Conservation (phyloP, 2,329 filamentous ascomycete genomes). For the Cercospora zeae-maydis region DNA sequence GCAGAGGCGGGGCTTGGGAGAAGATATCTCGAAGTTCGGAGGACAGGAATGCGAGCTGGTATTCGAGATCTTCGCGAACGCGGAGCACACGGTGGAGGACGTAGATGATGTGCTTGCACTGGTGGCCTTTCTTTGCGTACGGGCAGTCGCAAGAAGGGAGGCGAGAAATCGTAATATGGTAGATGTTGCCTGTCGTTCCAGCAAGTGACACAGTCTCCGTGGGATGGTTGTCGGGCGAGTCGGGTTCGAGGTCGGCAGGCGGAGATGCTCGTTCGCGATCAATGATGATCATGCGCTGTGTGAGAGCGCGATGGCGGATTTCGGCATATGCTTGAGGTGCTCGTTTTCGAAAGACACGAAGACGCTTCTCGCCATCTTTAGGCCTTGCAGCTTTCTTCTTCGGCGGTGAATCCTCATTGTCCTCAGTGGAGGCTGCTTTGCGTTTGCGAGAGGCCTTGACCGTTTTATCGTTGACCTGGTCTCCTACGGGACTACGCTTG, state of each 20-base stretch:
- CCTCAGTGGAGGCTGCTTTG: neutral
- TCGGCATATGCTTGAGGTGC: slow-evolving; percentile 26
- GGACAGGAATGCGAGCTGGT: slow-evolving; percentile 59
- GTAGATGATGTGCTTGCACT: slow-evolving; percentile 65
- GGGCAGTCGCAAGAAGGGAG: slow-evolving; percentile 42
- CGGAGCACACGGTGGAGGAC: slow-evolving; percentile 58
- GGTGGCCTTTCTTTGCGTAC: slow-evolving; percentile 40
- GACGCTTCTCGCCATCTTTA: slow-evolving; percentile 28
- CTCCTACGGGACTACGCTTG: neutral
- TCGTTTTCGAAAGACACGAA: slow-evolving; percentile 25
- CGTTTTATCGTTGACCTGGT: neutral
- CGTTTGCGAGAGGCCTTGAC: neutral
- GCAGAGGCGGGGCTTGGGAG: slow-evolving; percentile 51
- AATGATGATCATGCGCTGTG: slow-evolving; percentile 34
- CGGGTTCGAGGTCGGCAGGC: slow-evolving; percentile 5
- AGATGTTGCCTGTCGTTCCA: slow-evolving; percentile 61
- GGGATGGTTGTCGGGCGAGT: slow-evolving; percentile 34
- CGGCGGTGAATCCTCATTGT: slow-evolving; percentile 3
- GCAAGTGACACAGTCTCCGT: slow-evolving; percentile 57
- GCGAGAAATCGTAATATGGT: slow-evolving; percentile 53
- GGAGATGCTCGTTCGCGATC: slow-evolving; percentile 25
- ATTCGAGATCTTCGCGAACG: slow-evolving; percentile 53
- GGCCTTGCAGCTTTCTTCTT: slow-evolving; percentile 19
- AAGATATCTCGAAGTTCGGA: slow-evolving; percentile 58
- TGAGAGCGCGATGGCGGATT: slow-evolving; percentile 30